Percentiles rank a stretch among this genome's conserved stretches.
Conservation (phyloP, 495 filamentous ascomycete genomes). For the Schizothecium vesticola region DNA sequence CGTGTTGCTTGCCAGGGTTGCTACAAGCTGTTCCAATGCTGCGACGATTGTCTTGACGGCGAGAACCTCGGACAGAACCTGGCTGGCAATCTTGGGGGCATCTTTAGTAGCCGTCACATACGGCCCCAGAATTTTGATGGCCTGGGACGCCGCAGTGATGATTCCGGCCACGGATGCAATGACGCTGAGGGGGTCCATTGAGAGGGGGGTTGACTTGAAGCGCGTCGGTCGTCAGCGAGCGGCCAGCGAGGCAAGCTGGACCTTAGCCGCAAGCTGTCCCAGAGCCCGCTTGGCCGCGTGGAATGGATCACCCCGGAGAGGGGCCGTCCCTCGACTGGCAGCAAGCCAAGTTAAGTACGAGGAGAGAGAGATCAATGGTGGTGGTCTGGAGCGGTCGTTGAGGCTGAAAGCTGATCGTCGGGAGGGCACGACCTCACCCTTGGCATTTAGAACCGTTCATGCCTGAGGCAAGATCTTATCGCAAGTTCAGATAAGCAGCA, state of each 20-base stretch:
- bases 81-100: slow-evolving; percentile 10
- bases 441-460: background rate
- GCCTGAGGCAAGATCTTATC: background rate
- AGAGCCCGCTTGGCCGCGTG: background rate
- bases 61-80: slow-evolving; percentile 8
- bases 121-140: slow-evolving; percentile 11
- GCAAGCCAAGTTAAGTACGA: background rate
- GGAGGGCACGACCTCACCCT: background rate
- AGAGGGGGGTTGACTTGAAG: background rate
- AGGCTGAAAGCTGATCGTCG: background rate
- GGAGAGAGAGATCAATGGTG: background rate
- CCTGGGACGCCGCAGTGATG: slow-evolving; percentile 13
- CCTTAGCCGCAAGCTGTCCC: background rate
- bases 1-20: background rate
- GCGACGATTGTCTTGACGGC: slow-evolving; percentile 5
- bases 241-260: background rate
- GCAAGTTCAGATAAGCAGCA: background rate
- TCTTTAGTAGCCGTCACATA: slow-evolving; percentile 8
- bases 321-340: background rate
- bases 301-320: background rate
- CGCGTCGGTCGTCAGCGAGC: background rate
- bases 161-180: slow-evolving; percentile 16
- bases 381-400: background rate
- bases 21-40: background rate
- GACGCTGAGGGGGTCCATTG: slow-evolving; percentile 18